Percentiles rank a stretch among this genome's conserved stretches.
These are phyloP conservation scores for Quercus aquifolioides DNA, from an alignment of 306 rosid species.

Conservation along the genomic window DNA sequence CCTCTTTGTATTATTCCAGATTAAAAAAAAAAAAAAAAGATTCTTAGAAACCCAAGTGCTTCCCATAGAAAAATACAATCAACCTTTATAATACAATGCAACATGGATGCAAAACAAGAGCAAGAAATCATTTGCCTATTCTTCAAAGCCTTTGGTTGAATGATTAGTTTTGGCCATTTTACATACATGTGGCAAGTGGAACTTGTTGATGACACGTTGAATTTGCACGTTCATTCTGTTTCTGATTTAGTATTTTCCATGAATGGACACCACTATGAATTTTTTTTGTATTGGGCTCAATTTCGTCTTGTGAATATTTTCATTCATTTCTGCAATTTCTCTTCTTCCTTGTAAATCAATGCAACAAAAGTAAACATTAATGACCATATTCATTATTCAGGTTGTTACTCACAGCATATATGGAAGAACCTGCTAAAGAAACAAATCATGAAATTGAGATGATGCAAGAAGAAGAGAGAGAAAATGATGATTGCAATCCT, in stretches of 20 bases:
- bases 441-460: not conserved
- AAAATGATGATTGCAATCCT: not conserved
- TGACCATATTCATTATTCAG: not conserved
- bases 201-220: too few species aligned
- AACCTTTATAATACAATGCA: not conserved
- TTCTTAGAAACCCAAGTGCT: not conserved
- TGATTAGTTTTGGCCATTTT: too few species aligned
- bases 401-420: not conserved
- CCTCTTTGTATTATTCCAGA: not conserved
- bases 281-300: too few species aligned
- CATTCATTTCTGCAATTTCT: not conserved
- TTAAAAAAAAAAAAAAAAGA: too few species aligned
- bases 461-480: conserved; percentile 14
- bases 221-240: too few species aligned
- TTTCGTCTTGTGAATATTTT: not conserved
- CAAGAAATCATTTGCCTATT: not conserved
- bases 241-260: too few species aligned
- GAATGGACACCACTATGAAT: too few species aligned
- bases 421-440: conserved; percentile 27
- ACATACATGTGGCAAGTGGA: too few species aligned
- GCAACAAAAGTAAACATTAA: too few species aligned
- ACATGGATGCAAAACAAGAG: not conserved
- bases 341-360: too few species aligned
- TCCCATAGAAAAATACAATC: not conserved
- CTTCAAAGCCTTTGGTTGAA: not conserved